Evolutionary conservation across 331 rosid genomes (phyloP).

Genomic region (Spiraea crenata): DNA sequence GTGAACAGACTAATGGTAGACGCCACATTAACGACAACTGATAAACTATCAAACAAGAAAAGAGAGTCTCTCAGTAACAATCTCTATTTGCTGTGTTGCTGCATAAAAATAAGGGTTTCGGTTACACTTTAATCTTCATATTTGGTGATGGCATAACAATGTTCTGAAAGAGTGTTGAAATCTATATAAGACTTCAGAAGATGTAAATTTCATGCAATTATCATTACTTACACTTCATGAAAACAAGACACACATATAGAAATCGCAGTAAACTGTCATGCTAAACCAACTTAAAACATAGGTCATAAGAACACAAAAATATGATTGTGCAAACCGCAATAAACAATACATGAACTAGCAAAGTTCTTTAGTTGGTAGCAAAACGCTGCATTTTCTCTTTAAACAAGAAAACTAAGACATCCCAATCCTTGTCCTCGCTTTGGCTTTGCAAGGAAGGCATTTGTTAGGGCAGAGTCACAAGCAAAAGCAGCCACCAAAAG

Average conservation of each 20-base stretch:
- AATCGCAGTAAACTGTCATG: background rate
- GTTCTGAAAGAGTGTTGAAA: too few species aligned
- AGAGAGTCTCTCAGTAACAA: too few species aligned
- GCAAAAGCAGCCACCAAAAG: constrained; percentile 18
- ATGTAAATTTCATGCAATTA: background rate
- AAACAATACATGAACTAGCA: background rate
- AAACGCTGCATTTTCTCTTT: background rate
- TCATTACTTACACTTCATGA: background rate
- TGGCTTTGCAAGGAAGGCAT: background rate
- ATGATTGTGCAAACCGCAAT: background rate
- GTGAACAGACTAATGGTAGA: too few species aligned
- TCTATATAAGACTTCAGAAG: background rate
- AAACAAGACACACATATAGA: background rate
- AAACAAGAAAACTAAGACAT: background rate
- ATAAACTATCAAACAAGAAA: too few species aligned
- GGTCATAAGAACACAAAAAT: background rate
- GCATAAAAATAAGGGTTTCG: too few species aligned
- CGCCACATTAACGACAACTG: too few species aligned
- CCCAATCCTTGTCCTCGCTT: background rate
- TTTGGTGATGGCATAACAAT: too few species aligned
- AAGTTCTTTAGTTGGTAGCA: background rate
- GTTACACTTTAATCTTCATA: too few species aligned
- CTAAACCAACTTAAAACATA: background rate
- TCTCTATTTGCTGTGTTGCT: too few species aligned
- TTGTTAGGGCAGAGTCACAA: constrained; percentile 19